Base-by-base conservation (phyloP, 371 early-diverging fungal species). In the Massospora cicadina region DNA sequence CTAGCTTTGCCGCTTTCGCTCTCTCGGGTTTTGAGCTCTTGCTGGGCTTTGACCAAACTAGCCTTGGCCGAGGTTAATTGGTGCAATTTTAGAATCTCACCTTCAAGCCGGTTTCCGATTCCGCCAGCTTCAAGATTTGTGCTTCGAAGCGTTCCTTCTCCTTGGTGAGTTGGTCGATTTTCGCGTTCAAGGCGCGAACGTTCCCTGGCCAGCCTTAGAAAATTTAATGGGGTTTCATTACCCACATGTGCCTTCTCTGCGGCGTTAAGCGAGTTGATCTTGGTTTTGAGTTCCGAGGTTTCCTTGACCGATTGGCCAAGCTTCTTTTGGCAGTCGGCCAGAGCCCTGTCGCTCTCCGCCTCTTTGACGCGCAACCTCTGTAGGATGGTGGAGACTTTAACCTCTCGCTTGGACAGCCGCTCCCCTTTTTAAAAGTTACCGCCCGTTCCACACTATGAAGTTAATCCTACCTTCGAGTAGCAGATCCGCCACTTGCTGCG, bases 341-440 rank as follows among this genome's bases (percentile, higher is more conserved):
- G 60, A 2, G 70, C 65, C 63, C 82, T 84, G 3, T 88, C 89
- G 0, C 70, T 60, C n/a, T 84, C 86, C 17, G 72, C 69, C 66
- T 80, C 81, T 66, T 87, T 86, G 0, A 75, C 72, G 32, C 88
- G 75, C 30, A 89, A 71, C 58, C 81, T 80, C 66, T 92, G 90
- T 68, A 89, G 81, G 0, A 77, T 77, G 54, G 79, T 86, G 2
- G 81, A 72, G 27, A 83, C 76, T 61, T 86, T 87, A 28, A 90
- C 71, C 67, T 90, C 90, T 29, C 78, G 81, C 63, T 89, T 86
- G 13, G 90, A 88, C 58, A 89, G 77, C 57, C 81, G 75, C 68
- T 90, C 88, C 21, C 92, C 89, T 81, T 64, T 29, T 5, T 30
- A 33, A 56, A 43, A 17, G 25, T 28, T 31, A 2, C 25, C 33